These are phyloP conservation scores for Balakata baccata DNA, from an alignment of 345 rosid genomes.

Conservation along the genomic window DNA sequence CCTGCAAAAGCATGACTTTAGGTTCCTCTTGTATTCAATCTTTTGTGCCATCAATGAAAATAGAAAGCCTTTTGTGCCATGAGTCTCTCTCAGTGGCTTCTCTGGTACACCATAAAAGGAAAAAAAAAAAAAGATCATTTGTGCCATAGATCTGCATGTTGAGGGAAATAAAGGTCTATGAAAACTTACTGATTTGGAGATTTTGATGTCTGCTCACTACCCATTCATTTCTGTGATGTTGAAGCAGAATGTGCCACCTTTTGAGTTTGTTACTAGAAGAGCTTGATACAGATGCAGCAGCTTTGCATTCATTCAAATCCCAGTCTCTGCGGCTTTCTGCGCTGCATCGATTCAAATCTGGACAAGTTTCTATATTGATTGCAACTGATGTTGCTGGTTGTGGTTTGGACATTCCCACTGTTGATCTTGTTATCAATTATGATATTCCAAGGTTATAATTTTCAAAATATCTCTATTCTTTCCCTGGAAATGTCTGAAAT, in stretches of 20 bases:
- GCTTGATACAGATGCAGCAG: conserved; percentile 70
- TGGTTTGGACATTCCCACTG: conserved; percentile 95
- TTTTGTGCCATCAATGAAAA: background rate
- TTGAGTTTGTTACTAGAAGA: conserved; percentile 77
- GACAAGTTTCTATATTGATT: conserved; percentile 66
- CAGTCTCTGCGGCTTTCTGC: conserved; percentile 78
- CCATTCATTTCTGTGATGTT: conserved; percentile 19
- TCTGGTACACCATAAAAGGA: background rate
- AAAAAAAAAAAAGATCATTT: too few relatives aligned
- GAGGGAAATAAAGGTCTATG: background rate
- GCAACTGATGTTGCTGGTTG: conserved; percentile 96
- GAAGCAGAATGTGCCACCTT: conserved; percentile 66
- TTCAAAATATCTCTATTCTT: background rate
- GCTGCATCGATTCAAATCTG: conserved; percentile 78
- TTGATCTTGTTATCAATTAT: conserved; percentile 90
- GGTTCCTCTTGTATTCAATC: too few relatives aligned
- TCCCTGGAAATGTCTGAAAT: background rate
- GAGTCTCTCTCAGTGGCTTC: background rate
- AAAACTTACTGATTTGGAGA: background rate
- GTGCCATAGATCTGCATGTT: background rate
- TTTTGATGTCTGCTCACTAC: background rate
- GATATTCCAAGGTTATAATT: conserved; percentile 76
- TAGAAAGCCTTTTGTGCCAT: background rate
- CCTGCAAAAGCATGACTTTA: background rate
- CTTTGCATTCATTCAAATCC: conserved; percentile 75